Conservation (phyloP, 169 alveolate species). For the Plasmodium relictum region DNA sequence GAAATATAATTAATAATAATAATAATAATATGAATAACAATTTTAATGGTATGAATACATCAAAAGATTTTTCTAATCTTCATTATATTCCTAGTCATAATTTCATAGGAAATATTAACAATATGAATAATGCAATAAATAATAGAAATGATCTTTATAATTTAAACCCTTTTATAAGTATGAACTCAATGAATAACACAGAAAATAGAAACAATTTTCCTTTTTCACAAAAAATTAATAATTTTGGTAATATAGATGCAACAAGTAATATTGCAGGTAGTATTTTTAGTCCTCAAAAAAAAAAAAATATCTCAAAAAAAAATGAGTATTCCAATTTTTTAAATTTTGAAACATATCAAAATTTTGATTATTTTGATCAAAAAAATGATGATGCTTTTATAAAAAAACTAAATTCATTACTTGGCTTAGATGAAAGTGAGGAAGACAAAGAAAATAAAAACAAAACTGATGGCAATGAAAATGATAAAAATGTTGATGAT, state of each 20-base stretch:
- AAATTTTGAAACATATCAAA: conserved; percentile 74
- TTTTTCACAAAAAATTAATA: conserved; percentile 26
- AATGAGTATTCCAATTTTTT: conserved; percentile 28
- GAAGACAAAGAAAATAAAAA: conserved; percentile 12
- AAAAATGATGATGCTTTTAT: conserved; percentile 75
- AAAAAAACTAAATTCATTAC: conserved; percentile 55
- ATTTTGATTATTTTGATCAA: conserved; percentile 77
- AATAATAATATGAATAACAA: neutral
- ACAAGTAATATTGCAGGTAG: conserved; percentile 68
- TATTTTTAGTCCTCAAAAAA: conserved; percentile 61
- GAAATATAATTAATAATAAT: neutral
- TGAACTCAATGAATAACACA: conserved; percentile 58
- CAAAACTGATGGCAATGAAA: neutral
- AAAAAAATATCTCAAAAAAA: conserved; percentile 40
- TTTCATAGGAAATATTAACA: conserved; percentile 31
- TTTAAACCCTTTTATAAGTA: conserved; percentile 64
- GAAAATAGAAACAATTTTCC: neutral
- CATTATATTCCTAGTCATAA: neutral
- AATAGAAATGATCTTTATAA: conserved; percentile 59
- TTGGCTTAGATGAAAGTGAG: conserved; percentile 66
- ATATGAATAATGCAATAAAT: conserved; percentile 25
- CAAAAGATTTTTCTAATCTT: conserved; percentile 8
- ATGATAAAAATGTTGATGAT: conserved; percentile 2
- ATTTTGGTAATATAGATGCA: conserved; percentile 55
- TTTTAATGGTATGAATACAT: conserved; percentile 2